Conservation (phyloP, 129 eudicot species). For the Scalesia atractyloides region DNA sequence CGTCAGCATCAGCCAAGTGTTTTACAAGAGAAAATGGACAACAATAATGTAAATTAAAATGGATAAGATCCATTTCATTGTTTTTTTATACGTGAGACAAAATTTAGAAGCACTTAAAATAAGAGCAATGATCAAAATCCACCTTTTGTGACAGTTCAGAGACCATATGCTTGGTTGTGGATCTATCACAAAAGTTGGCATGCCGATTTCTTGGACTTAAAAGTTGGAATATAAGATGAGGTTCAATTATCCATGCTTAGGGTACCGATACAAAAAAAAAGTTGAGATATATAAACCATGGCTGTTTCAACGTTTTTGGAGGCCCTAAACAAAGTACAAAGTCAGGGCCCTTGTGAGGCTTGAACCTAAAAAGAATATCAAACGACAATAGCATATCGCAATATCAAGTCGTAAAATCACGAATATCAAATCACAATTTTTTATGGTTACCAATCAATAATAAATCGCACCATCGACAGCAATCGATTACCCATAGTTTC, state of each 20-base stretch:
- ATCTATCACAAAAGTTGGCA: constrained; percentile 6
- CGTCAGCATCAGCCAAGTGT: background rate
- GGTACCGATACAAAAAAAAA: background rate
- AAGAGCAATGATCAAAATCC: constrained; percentile 12
- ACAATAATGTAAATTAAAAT: background rate
- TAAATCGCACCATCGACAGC: too few relatives aligned
- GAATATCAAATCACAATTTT: too few relatives aligned
- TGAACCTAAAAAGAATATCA: too few relatives aligned
- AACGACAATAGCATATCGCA: too few relatives aligned
- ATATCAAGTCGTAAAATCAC: too few relatives aligned
- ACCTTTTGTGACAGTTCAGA: constrained; percentile 22
- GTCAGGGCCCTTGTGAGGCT: too few relatives aligned
- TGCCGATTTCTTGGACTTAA: constrained; percentile 26
- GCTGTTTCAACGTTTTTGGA: too few relatives aligned
- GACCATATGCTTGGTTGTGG: constrained; percentile 22
- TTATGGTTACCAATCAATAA: too few relatives aligned
- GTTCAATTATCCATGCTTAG: constrained; percentile 3
- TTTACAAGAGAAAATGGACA: background rate
- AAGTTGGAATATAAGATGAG: background rate
- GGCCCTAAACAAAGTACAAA: too few relatives aligned
- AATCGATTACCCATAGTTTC: too few relatives aligned
- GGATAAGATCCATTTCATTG: constrained; percentile 1
- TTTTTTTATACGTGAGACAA: background rate
- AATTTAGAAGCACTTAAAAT: background rate
- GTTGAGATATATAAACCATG: too few relatives aligned